Conservation (phyloP, 2,329 filamentous ascomycete species). For the Aspergillus niger region DNA sequence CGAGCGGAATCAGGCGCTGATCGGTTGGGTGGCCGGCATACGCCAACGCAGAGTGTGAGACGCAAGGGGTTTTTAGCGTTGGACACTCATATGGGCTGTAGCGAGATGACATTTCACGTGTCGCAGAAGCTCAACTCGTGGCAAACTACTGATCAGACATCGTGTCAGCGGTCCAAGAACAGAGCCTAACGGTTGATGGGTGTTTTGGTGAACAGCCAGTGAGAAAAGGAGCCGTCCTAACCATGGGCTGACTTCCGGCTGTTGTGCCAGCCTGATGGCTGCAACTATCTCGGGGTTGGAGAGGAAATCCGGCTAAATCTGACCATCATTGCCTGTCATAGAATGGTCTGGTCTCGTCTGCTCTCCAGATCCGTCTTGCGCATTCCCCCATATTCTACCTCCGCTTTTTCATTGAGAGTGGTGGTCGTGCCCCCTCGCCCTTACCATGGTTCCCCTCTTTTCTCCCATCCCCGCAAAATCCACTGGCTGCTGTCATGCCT, state of each 20-base stretch:
- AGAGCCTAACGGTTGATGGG: background rate
- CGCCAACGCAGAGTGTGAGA: background rate
- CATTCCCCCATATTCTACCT: background rate
- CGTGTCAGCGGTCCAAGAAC: background rate
- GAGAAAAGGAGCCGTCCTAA: background rate
- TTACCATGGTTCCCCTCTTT: background rate
- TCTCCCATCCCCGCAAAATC: background rate
- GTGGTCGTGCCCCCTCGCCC: background rate
- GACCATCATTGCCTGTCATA: no score
- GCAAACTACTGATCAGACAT: background rate
- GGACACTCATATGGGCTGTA: background rate
- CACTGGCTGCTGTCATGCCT: background rate
- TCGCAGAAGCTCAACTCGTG: background rate
- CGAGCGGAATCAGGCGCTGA: background rate
- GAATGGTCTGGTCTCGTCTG: background rate
- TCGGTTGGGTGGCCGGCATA: background rate
- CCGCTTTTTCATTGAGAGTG: background rate
- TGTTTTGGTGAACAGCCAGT: background rate
- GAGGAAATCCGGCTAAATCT: background rate
- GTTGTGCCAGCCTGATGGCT: background rate
- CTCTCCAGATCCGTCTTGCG: background rate
- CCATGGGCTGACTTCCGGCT: background rate
- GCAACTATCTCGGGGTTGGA: background rate
- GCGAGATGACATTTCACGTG: background rate
- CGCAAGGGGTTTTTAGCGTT: background rate